These are phyloP conservation scores for Cutaneotrichosporon sp. DNA, from an alignment of 1,284 basidiomycete species.

Conservation along the genomic window DNA sequence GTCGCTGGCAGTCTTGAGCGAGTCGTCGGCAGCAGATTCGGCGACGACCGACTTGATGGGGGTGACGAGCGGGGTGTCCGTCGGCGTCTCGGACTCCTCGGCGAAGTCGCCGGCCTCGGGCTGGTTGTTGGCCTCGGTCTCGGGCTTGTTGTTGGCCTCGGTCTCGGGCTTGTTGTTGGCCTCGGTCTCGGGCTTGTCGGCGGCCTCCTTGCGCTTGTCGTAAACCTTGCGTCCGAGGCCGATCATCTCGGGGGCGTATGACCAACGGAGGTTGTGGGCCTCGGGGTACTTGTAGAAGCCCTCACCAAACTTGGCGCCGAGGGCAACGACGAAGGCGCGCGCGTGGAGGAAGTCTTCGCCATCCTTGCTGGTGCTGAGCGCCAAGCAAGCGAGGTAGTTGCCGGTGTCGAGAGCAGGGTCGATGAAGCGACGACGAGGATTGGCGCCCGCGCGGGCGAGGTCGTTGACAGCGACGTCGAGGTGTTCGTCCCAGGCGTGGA, in stretches of 20 bases:
- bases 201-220: not conserved
- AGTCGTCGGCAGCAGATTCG: too few relatives aligned
- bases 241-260: not conserved
- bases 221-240: not conserved
- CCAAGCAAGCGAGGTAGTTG: not conserved
- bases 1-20: too few relatives aligned
- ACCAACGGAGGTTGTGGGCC: not conserved
- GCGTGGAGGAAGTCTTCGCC: not conserved
- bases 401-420: too few relatives aligned
- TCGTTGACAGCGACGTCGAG: too few relatives aligned
- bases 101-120: not conserved
- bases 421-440: too few relatives aligned
- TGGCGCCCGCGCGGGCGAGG: too few relatives aligned
- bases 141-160: not conserved
- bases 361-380: not conserved
- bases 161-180: too few relatives aligned
- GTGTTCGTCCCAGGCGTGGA: too few relatives aligned
- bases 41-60: too few relatives aligned
- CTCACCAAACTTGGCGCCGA: not conserved
- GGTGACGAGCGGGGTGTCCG: too few relatives aligned
- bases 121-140: not conserved
- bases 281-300: not conserved
- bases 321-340: not conserved
- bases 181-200: not conserved
- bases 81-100: too few relatives aligned